These are phyloP conservation scores for Penicillium verhagenii DNA, from an alignment of 495 filamentous ascomycete genomes.

Conservation along the genomic window DNA sequence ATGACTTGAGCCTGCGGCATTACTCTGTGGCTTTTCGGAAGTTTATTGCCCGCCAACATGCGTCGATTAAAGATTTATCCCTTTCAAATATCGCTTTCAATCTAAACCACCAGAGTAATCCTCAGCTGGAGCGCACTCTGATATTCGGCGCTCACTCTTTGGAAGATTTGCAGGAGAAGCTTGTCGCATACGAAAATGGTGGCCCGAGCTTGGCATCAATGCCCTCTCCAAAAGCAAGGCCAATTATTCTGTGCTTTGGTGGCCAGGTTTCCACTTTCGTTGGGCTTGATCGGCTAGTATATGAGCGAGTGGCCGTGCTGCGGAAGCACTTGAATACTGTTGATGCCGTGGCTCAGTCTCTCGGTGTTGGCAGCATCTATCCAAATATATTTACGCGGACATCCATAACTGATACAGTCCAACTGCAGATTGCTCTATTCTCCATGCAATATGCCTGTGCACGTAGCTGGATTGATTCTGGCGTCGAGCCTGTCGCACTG, in stretches of 20 bases:
- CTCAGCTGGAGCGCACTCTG: not conserved
- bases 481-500: conserved; percentile 25
- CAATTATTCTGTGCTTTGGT: conserved; percentile 54
- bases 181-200: not conserved
- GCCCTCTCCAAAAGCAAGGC: conserved; percentile 1
- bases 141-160: not conserved
- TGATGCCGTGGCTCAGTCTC: not conserved
- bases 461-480: conserved; percentile 47
- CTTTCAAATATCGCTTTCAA: conserved; percentile 6
- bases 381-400: conserved; percentile 48
- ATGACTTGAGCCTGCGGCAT: not conserved
- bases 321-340: conserved; percentile 32
- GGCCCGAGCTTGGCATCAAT: not conserved
- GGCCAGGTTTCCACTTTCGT: conserved; percentile 49
- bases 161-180: not conserved
- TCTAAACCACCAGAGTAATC: not conserved
- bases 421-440: conserved; percentile 47
- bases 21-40: not conserved
- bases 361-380: conserved; percentile 40
- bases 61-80: not conserved
- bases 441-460: conserved; percentile 51
- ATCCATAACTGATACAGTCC: conserved; percentile 36
- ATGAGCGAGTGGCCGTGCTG: conserved; percentile 32
- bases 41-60: not conserved
- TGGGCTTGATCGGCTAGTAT: conserved; percentile 39